A percentile compares a stretch with the other conserved stretches of the same genome.
These are phyloP conservation scores for Tausonia pullulans DNA, from an alignment of 1,284 basidiomycete genomes.

Conservation along the genomic window DNA sequence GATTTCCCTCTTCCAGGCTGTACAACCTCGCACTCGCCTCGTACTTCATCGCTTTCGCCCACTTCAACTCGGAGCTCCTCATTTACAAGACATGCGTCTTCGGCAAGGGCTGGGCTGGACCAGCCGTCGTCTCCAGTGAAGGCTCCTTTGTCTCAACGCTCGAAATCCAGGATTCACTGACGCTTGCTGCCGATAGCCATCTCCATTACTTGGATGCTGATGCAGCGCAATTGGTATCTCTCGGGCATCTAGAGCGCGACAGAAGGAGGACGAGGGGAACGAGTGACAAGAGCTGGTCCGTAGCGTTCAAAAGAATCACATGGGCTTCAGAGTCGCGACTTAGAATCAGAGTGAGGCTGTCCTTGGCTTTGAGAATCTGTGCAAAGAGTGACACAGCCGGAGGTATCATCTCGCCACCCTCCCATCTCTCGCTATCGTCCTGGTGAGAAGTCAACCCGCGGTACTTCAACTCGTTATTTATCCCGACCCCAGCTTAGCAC, in stretches of 20 bases:
- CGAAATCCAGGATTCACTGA: too few species aligned
- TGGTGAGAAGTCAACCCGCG: background rate
- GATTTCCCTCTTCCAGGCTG: constrained; percentile 42
- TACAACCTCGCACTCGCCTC: constrained; percentile 81
- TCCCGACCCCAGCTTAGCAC: background rate
- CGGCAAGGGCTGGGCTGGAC: constrained; percentile 54
- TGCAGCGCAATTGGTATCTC: constrained; percentile 9
- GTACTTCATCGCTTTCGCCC: constrained; percentile 78
- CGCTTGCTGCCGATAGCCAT: background rate
- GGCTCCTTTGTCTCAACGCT: constrained; percentile 28
- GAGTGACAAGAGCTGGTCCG: too few species aligned
- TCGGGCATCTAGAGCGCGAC: background rate
- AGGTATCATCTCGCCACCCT: too few species aligned
- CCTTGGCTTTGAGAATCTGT: too few species aligned
- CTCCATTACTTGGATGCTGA: constrained; percentile 10
- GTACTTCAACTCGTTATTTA: background rate
- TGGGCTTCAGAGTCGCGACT: too few species aligned
- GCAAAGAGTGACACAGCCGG: too few species aligned
- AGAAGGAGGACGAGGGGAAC: too few species aligned
- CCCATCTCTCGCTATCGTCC: too few species aligned
- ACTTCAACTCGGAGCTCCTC: constrained; percentile 76
- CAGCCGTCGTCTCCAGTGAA: constrained; percentile 75
- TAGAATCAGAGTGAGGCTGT: too few species aligned
- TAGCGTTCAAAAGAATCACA: too few species aligned
- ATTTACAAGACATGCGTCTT: constrained; percentile 69